Percentiles rank a stretch among this genome's conserved stretches.
phyloP scores from a whole-genome alignment of 768 basidiomycete species.

The Tulasnella sp. region DNA sequence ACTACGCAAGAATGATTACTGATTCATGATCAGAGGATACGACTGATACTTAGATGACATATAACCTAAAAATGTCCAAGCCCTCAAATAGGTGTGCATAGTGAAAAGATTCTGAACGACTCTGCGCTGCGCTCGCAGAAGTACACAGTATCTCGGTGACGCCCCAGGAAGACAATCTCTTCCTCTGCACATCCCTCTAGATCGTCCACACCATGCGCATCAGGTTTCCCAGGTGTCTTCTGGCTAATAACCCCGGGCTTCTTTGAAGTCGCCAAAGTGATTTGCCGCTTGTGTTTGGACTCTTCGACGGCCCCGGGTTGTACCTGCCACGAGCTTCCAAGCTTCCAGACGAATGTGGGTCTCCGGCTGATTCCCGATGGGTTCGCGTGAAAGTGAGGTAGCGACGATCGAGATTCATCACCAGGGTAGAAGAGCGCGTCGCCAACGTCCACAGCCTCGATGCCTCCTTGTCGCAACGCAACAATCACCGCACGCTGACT shows the following conservation, averaged over 20 bases:
- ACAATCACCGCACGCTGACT: slow-evolving; percentile 58
- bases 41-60: too few species aligned
- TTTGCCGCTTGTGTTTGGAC: too few species aligned
- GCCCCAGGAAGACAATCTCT: slow-evolving; percentile 72
- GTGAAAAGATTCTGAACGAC: slow-evolving; percentile 63
- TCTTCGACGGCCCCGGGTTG: neutral
- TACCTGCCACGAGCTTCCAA: slow-evolving; percentile 57
- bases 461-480: slow-evolving; percentile 75
- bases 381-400: slow-evolving; percentile 63
- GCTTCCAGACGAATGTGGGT: slow-evolving; percentile 70
- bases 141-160: slow-evolving; percentile 65
- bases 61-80: too few species aligned
- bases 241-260: too few species aligned
- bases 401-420: slow-evolving; percentile 57
- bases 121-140: slow-evolving; percentile 66
- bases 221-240: too few species aligned
- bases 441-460: slow-evolving; percentile 68
- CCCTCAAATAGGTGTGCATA: slow-evolving; percentile 24
- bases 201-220: too few species aligned
- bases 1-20: too few species aligned
- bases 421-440: slow-evolving; percentile 73
- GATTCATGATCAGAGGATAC: too few species aligned
- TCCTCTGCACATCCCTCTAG: too few species aligned
- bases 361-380: slow-evolving; percentile 54
- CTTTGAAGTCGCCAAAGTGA: too few species aligned